Percentiles rank a stretch among this genome's conserved stretches.
phyloP scores from a whole-genome alignment of 352 stramenopile species.

The Aphanomyces invadans region DNA sequence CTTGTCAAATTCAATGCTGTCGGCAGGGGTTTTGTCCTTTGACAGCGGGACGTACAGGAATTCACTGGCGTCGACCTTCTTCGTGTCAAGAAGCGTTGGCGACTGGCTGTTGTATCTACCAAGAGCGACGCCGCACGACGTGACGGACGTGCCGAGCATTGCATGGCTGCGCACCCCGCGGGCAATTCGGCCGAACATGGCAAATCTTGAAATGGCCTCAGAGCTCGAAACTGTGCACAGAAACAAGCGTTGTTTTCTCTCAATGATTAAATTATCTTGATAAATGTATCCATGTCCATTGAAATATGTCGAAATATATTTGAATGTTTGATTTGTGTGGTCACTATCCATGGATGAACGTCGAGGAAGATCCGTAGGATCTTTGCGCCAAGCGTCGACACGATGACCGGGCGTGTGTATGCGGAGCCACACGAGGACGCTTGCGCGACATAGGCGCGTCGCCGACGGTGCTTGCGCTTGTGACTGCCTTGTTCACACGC shows the following conservation, averaged over 20 bases:
- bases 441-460: no score
- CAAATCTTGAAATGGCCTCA: conserved; percentile 6
- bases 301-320: not conserved
- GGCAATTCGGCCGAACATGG: conserved; percentile 13
- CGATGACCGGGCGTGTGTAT: no score
- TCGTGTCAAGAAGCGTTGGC: not conserved
- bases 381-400: no score
- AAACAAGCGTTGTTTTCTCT: not conserved
- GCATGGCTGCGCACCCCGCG: not conserved
- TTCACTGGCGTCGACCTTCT: conserved; percentile 29
- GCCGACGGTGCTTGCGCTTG: no score
- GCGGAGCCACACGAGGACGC: no score
- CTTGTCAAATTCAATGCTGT: conserved; percentile 70
- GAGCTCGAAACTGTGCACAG: no score
- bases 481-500: no score
- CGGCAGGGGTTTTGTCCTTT: conserved; percentile 46
- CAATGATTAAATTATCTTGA: not conserved
- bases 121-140: not conserved
- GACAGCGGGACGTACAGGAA: conserved; percentile 68
- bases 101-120: conserved; percentile 13
- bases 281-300: not conserved
- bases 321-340: not conserved
- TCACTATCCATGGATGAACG: not conserved
- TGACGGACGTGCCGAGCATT: not conserved
- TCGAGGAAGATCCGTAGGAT: not conserved